These are phyloP conservation scores for Boletus vermiculosoides DNA, from an alignment of 768 basidiomycete genomes.

Conservation along the genomic window DNA sequence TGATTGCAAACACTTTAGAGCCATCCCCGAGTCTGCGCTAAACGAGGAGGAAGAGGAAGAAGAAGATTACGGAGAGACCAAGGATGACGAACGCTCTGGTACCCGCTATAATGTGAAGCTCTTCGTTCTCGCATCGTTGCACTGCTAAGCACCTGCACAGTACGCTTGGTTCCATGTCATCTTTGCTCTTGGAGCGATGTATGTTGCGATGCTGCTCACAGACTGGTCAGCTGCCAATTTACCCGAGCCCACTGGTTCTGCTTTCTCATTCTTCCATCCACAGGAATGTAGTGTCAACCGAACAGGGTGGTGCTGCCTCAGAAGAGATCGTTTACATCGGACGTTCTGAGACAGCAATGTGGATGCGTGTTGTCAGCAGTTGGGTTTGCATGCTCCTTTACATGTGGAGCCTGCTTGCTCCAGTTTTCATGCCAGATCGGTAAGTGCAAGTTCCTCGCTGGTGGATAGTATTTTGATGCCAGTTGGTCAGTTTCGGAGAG, in stretches of 20 bases:
- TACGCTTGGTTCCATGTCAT: constrained; percentile 99
- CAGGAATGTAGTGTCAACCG: constrained; percentile 75
- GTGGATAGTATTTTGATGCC: constrained; percentile 4
- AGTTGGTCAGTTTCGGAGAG: constrained; percentile 25
- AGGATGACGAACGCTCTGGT: constrained; percentile 91
- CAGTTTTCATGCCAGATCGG: constrained; percentile 89
- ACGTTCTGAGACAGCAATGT: constrained; percentile 95
- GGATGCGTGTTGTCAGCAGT: constrained; percentile 96
- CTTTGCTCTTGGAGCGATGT: constrained; percentile 95
- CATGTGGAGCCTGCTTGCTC: constrained; percentile 85
- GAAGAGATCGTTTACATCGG: constrained; percentile 86
- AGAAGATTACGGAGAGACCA: constrained; percentile 66
- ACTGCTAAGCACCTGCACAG: constrained; percentile 38
- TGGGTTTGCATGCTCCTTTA: constrained; percentile 91
- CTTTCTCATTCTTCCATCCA: constrained; percentile 3
- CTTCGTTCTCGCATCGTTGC: not conserved
- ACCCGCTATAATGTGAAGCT: constrained; percentile 87
- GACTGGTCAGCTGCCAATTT: constrained; percentile 76
- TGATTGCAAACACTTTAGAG: constrained; percentile 41
- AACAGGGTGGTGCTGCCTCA: constrained; percentile 48
- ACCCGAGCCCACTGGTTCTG: not conserved
- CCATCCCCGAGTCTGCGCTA: constrained; percentile 90
- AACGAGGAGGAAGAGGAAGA: constrained; percentile 76
- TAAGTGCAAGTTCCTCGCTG: constrained; percentile 36
- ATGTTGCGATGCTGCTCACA: constrained; percentile 93